Percentiles rank a stretch among this genome's conserved stretches.
These are phyloP conservation scores for Oryza australiensis DNA, from an alignment of 176 grass and related monocot species.

Conservation along the genomic window DNA sequence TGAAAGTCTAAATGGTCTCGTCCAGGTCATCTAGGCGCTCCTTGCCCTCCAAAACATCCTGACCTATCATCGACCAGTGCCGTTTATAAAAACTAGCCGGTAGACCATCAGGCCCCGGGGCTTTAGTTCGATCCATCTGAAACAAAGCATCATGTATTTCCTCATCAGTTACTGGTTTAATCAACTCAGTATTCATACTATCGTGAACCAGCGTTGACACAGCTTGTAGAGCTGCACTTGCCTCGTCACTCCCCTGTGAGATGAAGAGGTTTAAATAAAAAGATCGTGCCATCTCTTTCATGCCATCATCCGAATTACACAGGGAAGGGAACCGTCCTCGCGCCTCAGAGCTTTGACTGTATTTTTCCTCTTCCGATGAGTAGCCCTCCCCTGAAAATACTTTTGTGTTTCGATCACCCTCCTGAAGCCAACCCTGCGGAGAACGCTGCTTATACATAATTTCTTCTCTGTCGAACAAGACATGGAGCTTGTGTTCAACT, in stretches of 20 bases:
- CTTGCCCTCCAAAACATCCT: neutral
- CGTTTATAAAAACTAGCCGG: neutral
- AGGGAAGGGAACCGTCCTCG: rapidly evolving
- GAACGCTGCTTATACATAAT: neutral
- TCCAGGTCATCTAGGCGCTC: too few relatives aligned
- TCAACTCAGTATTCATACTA: too few relatives aligned
- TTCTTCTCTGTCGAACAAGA: neutral
- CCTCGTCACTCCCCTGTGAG: too few relatives aligned
- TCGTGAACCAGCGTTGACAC: too few relatives aligned
- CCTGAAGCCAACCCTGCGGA: neutral
- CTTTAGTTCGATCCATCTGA: neutral
- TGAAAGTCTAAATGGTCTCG: too few relatives aligned
- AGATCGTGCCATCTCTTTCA: too few relatives aligned
- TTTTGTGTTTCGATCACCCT: neutral
- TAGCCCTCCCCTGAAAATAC: too few relatives aligned
- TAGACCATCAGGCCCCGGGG: neutral
- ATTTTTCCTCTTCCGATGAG: neutral
- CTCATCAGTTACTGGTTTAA: neutral
- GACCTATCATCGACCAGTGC: neutral
- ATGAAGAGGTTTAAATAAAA: too few relatives aligned
- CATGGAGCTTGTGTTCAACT: neutral
- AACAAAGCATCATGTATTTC: neutral
- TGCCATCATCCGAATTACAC: neutral
- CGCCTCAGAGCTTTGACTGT: rapidly evolving
- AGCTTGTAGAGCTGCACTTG: too few relatives aligned